These are phyloP conservation scores for Globisporangium yorkense DNA, from an alignment of 352 stramenopile species.

Conservation along the genomic window DNA sequence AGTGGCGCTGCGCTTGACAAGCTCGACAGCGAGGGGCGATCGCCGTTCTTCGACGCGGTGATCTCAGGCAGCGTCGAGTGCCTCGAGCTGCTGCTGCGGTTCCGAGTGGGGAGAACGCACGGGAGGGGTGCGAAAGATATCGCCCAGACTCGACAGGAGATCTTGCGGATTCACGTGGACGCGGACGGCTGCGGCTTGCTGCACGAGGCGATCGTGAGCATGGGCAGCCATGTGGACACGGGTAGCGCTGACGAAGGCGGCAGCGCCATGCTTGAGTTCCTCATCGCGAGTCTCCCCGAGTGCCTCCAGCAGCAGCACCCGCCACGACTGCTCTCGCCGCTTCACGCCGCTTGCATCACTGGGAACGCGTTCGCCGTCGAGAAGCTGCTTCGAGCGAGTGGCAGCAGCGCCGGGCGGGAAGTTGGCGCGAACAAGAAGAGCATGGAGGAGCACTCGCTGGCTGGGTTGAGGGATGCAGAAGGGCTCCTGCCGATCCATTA, in stretches of 20 bases:
- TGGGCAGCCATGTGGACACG: too few relatives aligned
- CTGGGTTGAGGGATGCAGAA: too few relatives aligned
- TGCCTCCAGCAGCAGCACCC: background rate
- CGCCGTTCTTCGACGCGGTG: constrained; percentile 18
- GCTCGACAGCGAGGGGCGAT: constrained; percentile 1
- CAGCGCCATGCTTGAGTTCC: constrained; percentile 7
- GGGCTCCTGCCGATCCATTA: too few relatives aligned
- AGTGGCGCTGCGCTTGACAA: background rate
- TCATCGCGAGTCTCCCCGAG: constrained; percentile 1
- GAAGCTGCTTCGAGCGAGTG: constrained; percentile 1
- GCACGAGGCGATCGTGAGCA: constrained; percentile 3
- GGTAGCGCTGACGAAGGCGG: too few relatives aligned
- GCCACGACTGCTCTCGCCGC: constrained; percentile 4
- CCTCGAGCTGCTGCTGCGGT: constrained; percentile 12
- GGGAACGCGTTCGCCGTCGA: constrained; percentile 5
- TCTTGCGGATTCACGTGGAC: constrained; percentile 5
- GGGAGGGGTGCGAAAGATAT: too few relatives aligned
- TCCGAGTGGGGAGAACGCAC: too few relatives aligned
- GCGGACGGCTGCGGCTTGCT: constrained; percentile 1
- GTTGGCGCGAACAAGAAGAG: too few relatives aligned
- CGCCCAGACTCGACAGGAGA: background rate
- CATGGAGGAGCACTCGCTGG: too few relatives aligned
- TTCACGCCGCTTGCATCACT: constrained; percentile 3
- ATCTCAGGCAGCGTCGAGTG: constrained; percentile 13
- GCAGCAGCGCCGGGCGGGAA: too few relatives aligned